phyloP scores from a whole-genome alignment of 148 eudicot genomes.

The Cornus suecica region DNA sequence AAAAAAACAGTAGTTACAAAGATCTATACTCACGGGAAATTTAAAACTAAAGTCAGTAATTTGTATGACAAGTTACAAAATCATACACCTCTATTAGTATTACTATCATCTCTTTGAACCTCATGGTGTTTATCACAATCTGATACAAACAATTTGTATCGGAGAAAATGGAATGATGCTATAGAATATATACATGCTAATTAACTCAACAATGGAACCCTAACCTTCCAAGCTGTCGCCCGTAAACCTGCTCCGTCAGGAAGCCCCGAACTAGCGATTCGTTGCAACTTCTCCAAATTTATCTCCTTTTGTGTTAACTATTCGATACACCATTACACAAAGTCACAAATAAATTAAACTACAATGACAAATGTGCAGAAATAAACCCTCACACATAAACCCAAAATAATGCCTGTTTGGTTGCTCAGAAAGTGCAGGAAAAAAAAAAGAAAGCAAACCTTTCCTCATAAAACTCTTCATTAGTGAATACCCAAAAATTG shows the following conservation, averaged over 20 bases:
- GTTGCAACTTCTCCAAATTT: constrained; percentile 62
- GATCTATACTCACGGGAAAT: background rate
- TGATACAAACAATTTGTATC: too few relatives aligned
- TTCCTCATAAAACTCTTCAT: background rate
- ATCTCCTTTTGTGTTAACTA: constrained; percentile 54
- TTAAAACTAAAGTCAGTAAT: background rate
- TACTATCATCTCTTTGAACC: too few relatives aligned
- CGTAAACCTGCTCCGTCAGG: constrained; percentile 55
- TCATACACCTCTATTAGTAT: too few relatives aligned
- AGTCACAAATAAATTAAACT: background rate
- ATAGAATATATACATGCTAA: too few relatives aligned
- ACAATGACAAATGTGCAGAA: background rate
- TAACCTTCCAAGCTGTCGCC: constrained; percentile 67
- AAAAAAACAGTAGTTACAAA: background rate
- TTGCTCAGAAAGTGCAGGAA: background rate
- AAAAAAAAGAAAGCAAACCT: background rate
- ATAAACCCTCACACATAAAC: background rate
- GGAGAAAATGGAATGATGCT: too few relatives aligned
- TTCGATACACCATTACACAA: constrained; percentile 11
- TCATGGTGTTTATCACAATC: too few relatives aligned
- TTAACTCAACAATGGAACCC: background rate
- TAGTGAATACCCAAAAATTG: too few relatives aligned
- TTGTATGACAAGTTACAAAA: background rate
- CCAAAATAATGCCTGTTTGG: background rate
- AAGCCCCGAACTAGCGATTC: constrained; percentile 52